Conservation (phyloP, 106 monocot genomes). For the Ottelia alismoides region DNA sequence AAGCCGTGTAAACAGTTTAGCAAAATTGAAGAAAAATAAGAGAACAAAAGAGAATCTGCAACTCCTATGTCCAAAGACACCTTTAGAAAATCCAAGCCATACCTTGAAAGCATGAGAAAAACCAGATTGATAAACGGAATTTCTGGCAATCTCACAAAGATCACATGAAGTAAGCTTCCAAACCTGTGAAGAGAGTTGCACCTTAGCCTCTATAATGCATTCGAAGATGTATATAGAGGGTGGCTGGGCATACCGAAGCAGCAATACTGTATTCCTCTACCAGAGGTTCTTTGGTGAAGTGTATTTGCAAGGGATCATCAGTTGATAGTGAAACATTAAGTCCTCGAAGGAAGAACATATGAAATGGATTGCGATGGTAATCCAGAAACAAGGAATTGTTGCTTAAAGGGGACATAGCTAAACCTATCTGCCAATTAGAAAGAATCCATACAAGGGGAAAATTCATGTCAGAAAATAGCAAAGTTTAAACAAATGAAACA, state of each 20-base stretch:
- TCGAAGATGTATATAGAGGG: no score
- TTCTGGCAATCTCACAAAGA: constrained; percentile 93
- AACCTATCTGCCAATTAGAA: constrained; percentile 99
- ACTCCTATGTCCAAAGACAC: no score
- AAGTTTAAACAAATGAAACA: no score
- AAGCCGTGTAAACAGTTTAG: no score
- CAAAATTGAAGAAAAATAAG: no score
- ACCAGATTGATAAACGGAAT: constrained; percentile 94
- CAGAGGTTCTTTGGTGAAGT: constrained; percentile 94
- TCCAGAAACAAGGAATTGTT: constrained; percentile 96
- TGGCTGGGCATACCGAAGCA: constrained; percentile 50
- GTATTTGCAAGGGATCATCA: constrained; percentile 95
- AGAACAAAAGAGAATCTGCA: no score
- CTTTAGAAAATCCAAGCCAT: no score
- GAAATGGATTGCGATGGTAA: constrained; percentile 95
- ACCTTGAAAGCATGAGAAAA: constrained; percentile 96
- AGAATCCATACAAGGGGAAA: no score
- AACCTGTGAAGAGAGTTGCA: constrained; percentile 29
- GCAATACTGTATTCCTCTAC: constrained; percentile 99
- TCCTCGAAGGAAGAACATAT: constrained; percentile 73
- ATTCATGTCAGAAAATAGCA: no score
- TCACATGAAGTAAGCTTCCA: constrained; percentile 97
- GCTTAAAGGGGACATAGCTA: constrained; percentile 98
- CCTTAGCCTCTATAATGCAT: no score
- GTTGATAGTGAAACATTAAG: constrained; percentile 97